Percentiles rank a stretch among this genome's conserved stretches.
phyloP scores from a whole-genome alignment of 768 basidiomycete species.

The Xerocomellus dryophilus region DNA sequence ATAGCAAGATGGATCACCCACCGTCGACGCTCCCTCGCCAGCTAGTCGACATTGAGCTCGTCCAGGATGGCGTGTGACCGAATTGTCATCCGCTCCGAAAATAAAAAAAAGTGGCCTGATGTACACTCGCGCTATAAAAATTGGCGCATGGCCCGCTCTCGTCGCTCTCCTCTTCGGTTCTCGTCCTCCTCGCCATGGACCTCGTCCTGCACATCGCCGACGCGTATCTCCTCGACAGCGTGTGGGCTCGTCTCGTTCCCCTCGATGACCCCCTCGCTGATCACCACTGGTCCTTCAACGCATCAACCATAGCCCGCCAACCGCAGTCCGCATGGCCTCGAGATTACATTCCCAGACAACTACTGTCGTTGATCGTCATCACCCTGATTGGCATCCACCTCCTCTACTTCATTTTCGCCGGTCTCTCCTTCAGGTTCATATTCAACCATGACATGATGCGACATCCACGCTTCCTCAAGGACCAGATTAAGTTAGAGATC shows the following conservation, averaged over 20 bases:
- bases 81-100: neutral
- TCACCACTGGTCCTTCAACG: conserved; percentile 33
- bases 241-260: conserved; percentile 78
- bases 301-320: conserved; percentile 35
- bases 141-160: neutral
- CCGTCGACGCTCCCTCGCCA: no score
- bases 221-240: conserved; percentile 67
- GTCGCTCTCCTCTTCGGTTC: no score
- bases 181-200: conserved; percentile 62
- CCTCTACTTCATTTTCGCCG: conserved; percentile 89
- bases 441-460: conserved; percentile 96
- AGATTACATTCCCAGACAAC: conserved; percentile 76
- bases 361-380: conserved; percentile 64
- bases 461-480: conserved; percentile 89
- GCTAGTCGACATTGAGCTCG: neutral
- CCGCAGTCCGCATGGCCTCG: conserved; percentile 78
- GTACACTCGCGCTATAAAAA: conserved; percentile 23
- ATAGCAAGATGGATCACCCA: conserved; percentile 1
- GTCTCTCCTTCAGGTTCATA: conserved; percentile 75
- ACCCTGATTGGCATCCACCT: conserved; percentile 79
- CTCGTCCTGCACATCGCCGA: conserved; percentile 66
- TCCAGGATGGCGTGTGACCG: conserved; percentile 13
- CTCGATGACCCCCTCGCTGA: conserved; percentile 43
- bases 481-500: conserved; percentile 85
- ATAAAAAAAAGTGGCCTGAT: conserved; percentile 38